Evolutionary conservation across 2,329 filamentous ascomycete species (phyloP), one percentile per base, ranked within the genome.

Genomic region (Daldinia sp.): DNA sequence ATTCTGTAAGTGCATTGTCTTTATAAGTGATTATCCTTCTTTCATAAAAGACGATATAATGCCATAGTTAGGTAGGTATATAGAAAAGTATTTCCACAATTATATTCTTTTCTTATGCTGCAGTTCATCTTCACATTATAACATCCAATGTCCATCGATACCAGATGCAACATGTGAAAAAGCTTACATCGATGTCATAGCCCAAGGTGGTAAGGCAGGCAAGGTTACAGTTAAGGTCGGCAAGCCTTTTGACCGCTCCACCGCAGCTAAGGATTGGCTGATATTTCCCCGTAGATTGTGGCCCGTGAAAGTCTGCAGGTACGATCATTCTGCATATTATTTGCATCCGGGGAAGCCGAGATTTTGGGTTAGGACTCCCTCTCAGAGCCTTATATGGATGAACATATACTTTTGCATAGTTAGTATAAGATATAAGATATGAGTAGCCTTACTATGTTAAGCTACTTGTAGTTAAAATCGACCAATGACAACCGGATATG

Each of bases 291-390:
- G 55, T 65, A 48, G 33, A 55, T 53, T n/a, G 44, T 15, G 46
- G 18, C 48, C 68, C 63, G 39, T 63, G 48, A 53, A 56, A 42
- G 54, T 48, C 65, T 67, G 66, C 66, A 69, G 66, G 66, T 71
- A 71, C 66, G 35, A 53, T 70, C 39, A 26, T 55, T 57, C 20
- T 37, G 54, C 61, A 62, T 13, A 46, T 57, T 66, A 35, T 59
- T 28, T 35, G 41, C 56, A 48, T 59, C 28, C 18, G 56, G 42
- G 41, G 28, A 59, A 33, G 37, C 53, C 37, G 53, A 41, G n/a
- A 20, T 35, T 2, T 28, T 1, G 15, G 23, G n/a, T 28, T 18
- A 37, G 18, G 26, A 33, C 10, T 51, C n/a, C 26, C 46, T 50
- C 23, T 51, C 26, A 15, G 26, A 33, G 28, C 30, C 46, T 51